Evolutionary conservation across 2,329 filamentous ascomycete species (phyloP), one percentile per base, ranked within the genome.

Genomic region (Hymenoscyphus linearis): DNA sequence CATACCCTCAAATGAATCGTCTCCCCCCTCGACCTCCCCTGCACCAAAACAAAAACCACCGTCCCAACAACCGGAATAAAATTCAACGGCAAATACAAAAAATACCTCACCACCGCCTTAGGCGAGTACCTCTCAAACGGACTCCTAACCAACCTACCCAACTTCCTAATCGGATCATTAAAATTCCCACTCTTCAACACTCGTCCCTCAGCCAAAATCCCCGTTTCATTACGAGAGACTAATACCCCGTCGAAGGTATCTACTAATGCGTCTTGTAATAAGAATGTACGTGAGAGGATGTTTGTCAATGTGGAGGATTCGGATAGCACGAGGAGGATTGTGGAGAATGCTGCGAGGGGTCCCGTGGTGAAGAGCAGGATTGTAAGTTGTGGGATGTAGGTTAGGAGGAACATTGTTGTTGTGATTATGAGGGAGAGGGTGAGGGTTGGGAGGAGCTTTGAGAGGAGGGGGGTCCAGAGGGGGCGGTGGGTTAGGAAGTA

Each of bases 51-150:
- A 74, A 96, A 98, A 4, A 92, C 77, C 7, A 86, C 78, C 0
- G 93, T 96, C 5, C 93, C 93, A 18, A 96, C 84, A 0, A 97
- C 82, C 0, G 93, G 93, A 58, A 98, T 92, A 72, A 96, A 92
- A 77, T 97, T 98, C 63, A 98, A 81, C 12, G 93, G 93, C 50
- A 96, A 80, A 73, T 96, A 95, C 77, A 97, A 84, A 65, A 70
- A 36, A 60, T 72, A 74, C 50, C 90, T 81, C 44, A 96, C 77
- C 52, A 96, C 75, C 7, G 87, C 85, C 69, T 79, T 84, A 31
- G 80, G 79, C 31, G 80, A 81, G 67, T 84, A 84, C 64, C 78
- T 79, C 25, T 79, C 76, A 66, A 87, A 85, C 0, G 84, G 83
- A 54, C 69, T 81, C 73, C 83, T 85, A 59, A 86, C 66, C 7